Evolutionary conservation across 495 filamentous ascomycete genomes (phyloP).

Genomic region (Hypoxylon fuscum): DNA sequence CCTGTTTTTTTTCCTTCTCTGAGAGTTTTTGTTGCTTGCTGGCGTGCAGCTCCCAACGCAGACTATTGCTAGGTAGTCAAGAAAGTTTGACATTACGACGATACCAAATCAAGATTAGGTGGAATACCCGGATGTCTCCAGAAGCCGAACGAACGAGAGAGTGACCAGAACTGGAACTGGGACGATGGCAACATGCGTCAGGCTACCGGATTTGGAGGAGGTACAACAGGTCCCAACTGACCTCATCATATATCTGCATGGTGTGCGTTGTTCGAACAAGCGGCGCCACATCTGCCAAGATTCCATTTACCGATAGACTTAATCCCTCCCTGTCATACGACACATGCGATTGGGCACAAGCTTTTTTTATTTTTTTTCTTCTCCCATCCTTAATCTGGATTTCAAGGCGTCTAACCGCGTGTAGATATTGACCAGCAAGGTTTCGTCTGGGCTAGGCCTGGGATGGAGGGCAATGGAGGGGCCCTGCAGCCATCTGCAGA

Average conservation of each 20-base stretch:
- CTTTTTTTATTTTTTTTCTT: conserved; percentile 8
- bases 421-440: conserved; percentile 9
- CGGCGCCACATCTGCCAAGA: background rate
- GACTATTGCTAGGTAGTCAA: conserved; percentile 33
- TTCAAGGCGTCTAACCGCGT: conserved; percentile 5
- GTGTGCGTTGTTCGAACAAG: conserved; percentile 18
- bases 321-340: conserved; percentile 12
- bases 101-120: conserved; percentile 20
- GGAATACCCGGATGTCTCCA: conserved; percentile 24
- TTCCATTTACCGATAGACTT: background rate
- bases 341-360: conserved; percentile 16
- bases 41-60: conserved; percentile 30
- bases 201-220: conserved; percentile 26
- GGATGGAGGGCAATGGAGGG: background rate
- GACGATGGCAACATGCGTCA: conserved; percentile 37
- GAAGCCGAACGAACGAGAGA: conserved; percentile 20
- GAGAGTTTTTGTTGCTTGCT: conserved; percentile 4
- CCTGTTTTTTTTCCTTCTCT: conserved; percentile 9
- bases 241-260: conserved; percentile 28
- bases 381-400: conserved; percentile 3
- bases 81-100: conserved; percentile 13
- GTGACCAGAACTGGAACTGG: conserved; percentile 11
- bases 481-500: conserved; percentile 29
- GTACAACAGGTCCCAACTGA: conserved; percentile 29
- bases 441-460: conserved; percentile 13